phyloP scores from a whole-genome alignment of 176 grass and related monocot genomes.

The Echinochloa phyllopogon region DNA sequence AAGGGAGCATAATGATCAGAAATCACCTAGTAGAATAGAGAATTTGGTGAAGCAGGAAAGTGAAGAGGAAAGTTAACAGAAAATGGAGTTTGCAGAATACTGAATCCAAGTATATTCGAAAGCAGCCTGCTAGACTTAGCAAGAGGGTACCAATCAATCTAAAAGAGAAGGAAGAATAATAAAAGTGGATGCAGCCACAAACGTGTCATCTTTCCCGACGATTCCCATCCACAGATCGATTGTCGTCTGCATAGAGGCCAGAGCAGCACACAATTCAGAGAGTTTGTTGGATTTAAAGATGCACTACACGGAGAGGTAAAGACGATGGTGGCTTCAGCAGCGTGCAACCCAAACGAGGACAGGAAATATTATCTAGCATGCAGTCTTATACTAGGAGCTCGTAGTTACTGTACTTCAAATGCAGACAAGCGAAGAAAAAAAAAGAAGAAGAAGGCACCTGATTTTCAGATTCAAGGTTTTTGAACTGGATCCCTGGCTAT shows the following conservation, averaged over 20 bases:
- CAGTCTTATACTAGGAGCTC: too few relatives aligned
- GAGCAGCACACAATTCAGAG: background rate
- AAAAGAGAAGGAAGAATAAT: constrained; percentile 23
- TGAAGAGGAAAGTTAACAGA: background rate
- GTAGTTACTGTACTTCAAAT: too few relatives aligned
- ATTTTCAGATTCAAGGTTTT: too few relatives aligned
- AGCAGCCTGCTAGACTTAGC: background rate
- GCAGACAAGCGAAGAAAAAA: too few relatives aligned
- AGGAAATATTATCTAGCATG: too few relatives aligned
- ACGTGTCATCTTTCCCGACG: constrained; percentile 15
- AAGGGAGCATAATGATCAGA: background rate
- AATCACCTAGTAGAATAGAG: background rate
- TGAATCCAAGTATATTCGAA: constrained; percentile 52
- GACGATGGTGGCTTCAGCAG: background rate
- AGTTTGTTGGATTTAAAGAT: background rate
- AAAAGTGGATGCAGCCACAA: constrained; percentile 39
- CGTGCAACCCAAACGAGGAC: background rate
- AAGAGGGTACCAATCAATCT: background rate
- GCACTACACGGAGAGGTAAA: too few relatives aligned
- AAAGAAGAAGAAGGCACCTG: too few relatives aligned
- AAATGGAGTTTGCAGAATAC: constrained; percentile 36
- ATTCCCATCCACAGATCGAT: background rate
- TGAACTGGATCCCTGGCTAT: too few relatives aligned
- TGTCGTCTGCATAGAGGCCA: background rate
- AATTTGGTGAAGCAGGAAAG: background rate